phyloP scores from a whole-genome alignment of 805 yeast genomes.

The Tanozyma kutaoensis region DNA sequence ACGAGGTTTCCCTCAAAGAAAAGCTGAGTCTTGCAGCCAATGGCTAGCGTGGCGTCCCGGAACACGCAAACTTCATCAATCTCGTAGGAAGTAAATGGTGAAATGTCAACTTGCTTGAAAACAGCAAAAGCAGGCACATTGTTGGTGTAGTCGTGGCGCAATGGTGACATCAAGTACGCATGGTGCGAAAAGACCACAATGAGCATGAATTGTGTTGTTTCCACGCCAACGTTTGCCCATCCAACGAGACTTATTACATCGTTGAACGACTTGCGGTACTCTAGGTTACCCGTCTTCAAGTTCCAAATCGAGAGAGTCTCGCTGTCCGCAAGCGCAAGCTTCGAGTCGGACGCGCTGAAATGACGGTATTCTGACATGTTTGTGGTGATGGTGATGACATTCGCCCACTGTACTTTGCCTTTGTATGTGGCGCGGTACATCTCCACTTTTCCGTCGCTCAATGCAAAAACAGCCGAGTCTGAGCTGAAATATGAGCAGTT shows the following conservation, averaged over 20 bases:
- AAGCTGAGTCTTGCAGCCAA: conserved; percentile 84
- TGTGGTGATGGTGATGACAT: too few species aligned
- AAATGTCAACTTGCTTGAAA: conserved; percentile 59
- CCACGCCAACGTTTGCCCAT: conserved; percentile 39
- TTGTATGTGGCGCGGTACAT: conserved; percentile 40
- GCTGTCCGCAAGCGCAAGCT: conserved; percentile 22
- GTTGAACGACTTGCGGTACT: conserved; percentile 36
- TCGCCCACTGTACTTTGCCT: too few species aligned
- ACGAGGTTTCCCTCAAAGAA: conserved; percentile 63
- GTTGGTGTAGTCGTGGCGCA: conserved; percentile 83
- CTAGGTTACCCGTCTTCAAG: conserved; percentile 49
- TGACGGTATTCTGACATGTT: too few species aligned
- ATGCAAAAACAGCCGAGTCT: conserved; percentile 10
- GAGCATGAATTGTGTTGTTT: conserved; percentile 35
- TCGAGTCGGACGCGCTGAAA: conserved; percentile 63
- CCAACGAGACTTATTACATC: conserved; percentile 69
- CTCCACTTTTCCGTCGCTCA: conserved; percentile 17
- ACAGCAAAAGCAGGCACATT: conserved; percentile 65
- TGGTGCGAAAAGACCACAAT: conserved; percentile 64
- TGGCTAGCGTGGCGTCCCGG: conserved; percentile 60
- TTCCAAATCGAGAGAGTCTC: conserved; percentile 52
- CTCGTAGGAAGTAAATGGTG: conserved; percentile 58
- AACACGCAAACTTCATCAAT: conserved; percentile 91
- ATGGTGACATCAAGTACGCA: conserved; percentile 63
- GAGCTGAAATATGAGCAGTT: not conserved